Evolutionary conservation across 2,329 filamentous ascomycete genomes (phyloP).

Genomic region (Aureobasidium lini): DNA sequence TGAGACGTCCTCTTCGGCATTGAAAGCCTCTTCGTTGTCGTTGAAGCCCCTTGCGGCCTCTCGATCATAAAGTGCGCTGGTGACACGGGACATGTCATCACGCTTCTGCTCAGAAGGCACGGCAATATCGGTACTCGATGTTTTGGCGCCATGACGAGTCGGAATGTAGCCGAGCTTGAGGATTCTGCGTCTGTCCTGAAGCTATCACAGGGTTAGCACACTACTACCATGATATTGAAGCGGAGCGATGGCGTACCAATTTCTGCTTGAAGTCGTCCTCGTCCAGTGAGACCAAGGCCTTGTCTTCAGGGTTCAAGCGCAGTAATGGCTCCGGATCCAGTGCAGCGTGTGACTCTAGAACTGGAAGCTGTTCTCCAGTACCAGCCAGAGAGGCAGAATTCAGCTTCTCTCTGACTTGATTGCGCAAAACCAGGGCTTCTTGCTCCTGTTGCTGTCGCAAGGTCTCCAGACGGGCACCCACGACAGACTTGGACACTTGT

Average conservation of each 20-base stretch:
- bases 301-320: slow-evolving; percentile 58
- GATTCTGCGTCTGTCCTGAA: slow-evolving; percentile 52
- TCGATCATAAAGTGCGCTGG: slow-evolving; percentile 81
- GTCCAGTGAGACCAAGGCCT: slow-evolving; percentile 49
- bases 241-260: slow-evolving; percentile 36
- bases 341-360: background rate
- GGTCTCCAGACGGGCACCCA: slow-evolving; percentile 58
- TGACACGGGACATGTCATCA: slow-evolving; percentile 72
- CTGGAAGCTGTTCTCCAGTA: background rate
- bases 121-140: background rate
- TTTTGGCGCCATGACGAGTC: slow-evolving; percentile 13
- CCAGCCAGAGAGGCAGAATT: background rate
- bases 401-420: slow-evolving; percentile 4
- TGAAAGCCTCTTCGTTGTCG: slow-evolving; percentile 94
- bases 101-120: slow-evolving; percentile 30
- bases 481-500: slow-evolving; percentile 68
- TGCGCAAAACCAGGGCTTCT: slow-evolving; percentile 47
- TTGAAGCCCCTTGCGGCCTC: slow-evolving; percentile 85
- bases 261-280: slow-evolving; percentile 52
- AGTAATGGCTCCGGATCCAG: slow-evolving; percentile 61
- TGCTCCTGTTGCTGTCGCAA: slow-evolving; percentile 61
- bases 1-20: slow-evolving; percentile 73
- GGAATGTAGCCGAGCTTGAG: slow-evolving; percentile 62
- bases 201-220: slow-evolving; percentile 24
- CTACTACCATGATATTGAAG: background rate